Percentiles rank a stretch among this genome's conserved stretches.
These are phyloP conservation scores for Pseudogymnoascus sp. DNA, from an alignment of 2,329 filamentous ascomycete species.

Conservation along the genomic window DNA sequence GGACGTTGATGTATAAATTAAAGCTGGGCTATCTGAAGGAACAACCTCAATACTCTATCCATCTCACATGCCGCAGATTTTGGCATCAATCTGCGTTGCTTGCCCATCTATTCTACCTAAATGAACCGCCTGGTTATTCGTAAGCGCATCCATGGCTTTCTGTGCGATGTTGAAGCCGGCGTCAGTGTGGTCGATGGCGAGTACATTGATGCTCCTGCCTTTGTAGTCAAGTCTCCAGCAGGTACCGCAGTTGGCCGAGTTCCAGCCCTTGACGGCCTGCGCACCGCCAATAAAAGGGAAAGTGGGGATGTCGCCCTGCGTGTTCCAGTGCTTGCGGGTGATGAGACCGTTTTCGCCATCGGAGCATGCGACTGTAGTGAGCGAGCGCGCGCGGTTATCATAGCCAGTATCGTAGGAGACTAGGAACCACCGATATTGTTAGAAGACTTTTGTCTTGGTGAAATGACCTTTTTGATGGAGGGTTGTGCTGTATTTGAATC, in stretches of 20 bases:
- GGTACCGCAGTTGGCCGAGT: slow-evolving; percentile 47
- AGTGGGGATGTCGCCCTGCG: slow-evolving; percentile 41
- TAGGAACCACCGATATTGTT: neutral
- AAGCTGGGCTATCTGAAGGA: too few species aligned
- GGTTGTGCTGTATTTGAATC: neutral
- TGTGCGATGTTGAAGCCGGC: slow-evolving; percentile 51
- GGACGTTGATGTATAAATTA: too few species aligned
- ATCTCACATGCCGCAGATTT: slow-evolving; percentile 36
- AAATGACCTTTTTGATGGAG: neutral
- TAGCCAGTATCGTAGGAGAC: slow-evolving; percentile 70
- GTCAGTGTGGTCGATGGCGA: slow-evolving; percentile 47
- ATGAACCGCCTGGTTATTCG: slow-evolving; percentile 40
- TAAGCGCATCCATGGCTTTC: slow-evolving; percentile 48
- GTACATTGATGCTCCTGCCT: slow-evolving; percentile 44
- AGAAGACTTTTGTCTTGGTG: neutral
- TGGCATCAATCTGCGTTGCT: slow-evolving; percentile 37
- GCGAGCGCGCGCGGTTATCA: slow-evolving; percentile 49
- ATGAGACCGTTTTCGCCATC: slow-evolving; percentile 62
- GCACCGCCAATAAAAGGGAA: slow-evolving; percentile 52
- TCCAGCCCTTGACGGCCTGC: slow-evolving; percentile 47
- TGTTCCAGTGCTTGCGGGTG: slow-evolving; percentile 50
- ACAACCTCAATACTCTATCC: neutral
- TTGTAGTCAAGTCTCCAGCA: slow-evolving; percentile 52
- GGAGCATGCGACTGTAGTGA: slow-evolving; percentile 57
- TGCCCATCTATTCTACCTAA: slow-evolving; percentile 48